These are phyloP conservation scores for Lagerstroemia speciosa DNA, from an alignment of 345 rosid genomes.

Conservation along the genomic window DNA sequence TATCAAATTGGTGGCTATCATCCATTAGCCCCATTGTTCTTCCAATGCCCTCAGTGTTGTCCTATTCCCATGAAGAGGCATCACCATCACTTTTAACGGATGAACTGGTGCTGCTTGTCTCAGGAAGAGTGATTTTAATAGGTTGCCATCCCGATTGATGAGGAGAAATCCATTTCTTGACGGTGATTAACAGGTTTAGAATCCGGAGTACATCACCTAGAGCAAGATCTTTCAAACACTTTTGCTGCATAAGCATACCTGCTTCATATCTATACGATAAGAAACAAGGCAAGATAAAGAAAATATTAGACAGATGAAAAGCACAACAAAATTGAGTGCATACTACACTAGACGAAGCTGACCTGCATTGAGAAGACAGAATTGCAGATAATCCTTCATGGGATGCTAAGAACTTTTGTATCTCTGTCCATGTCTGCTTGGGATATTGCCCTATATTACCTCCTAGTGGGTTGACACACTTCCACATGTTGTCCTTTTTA, in stretches of 20 bases:
- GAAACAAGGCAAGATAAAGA: neutral
- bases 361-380: constrained; percentile 40
- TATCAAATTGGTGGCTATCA: too few relatives aligned
- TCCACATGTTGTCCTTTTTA: constrained; percentile 34
- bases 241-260: constrained; percentile 20
- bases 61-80: neutral
- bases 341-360: neutral
- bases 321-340: too few relatives aligned
- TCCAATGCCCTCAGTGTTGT: neutral
- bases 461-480: constrained; percentile 29
- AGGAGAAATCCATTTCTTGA: constrained; percentile 25
- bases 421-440: constrained; percentile 23
- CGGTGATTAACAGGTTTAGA: constrained; percentile 20
- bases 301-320: neutral
- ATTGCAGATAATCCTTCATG: constrained; percentile 29
- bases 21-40: too few relatives aligned
- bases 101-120: neutral
- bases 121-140: constrained; percentile 18
- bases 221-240: constrained; percentile 30
- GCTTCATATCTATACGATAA: constrained; percentile 29
- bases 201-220: constrained; percentile 30
- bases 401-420: constrained; percentile 22
- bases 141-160: constrained; percentile 39
- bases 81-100: constrained; percentile 1
- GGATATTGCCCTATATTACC: constrained; percentile 18